A percentile compares a stretch with the other conserved stretches of the same genome.
phyloP scores from a whole-genome alignment of 148 eudicot genomes.

The Polygonum aviculare region DNA sequence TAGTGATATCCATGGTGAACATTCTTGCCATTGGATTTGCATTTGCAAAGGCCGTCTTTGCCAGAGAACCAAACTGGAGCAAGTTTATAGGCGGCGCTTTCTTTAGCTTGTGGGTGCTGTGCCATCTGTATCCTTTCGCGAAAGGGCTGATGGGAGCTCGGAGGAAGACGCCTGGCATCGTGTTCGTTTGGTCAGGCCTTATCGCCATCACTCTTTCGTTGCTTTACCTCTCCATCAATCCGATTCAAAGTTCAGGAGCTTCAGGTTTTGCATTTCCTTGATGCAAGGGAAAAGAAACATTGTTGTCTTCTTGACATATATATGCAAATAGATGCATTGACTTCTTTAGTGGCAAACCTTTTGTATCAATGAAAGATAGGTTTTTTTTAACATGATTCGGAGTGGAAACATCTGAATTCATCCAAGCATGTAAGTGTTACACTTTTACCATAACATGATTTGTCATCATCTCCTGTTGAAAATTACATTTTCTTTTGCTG shows the following conservation, averaged over 20 bases:
- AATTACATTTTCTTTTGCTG: background rate
- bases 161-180: slow-evolving; percentile 16
- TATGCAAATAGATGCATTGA: background rate
- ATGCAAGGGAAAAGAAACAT: background rate
- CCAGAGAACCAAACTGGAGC: slow-evolving; percentile 16
- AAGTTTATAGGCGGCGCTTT: slow-evolving; percentile 18
- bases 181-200: slow-evolving; percentile 20
- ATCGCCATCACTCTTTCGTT: slow-evolving; percentile 22
- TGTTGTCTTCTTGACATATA: background rate
- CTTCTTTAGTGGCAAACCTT: background rate
- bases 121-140: slow-evolving; percentile 17
- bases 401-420: background rate
- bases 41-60: slow-evolving; percentile 8
- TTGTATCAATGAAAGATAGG: background rate
- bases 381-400: background rate
- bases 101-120: slow-evolving; percentile 23
- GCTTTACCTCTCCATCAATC: slow-evolving; percentile 14
- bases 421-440: background rate
- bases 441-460: background rate
- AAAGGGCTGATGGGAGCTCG: slow-evolving; percentile 20
- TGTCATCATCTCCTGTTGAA: background rate
- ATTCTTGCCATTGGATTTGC: slow-evolving; percentile 12
- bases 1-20: slow-evolving; percentile 15
- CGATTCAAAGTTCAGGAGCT: background rate
- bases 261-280: background rate